Evolutionary conservation across 2,329 filamentous ascomycete species (phyloP), one percentile per base, ranked within the genome.

Genomic region (Diaporthe vaccinii): DNA sequence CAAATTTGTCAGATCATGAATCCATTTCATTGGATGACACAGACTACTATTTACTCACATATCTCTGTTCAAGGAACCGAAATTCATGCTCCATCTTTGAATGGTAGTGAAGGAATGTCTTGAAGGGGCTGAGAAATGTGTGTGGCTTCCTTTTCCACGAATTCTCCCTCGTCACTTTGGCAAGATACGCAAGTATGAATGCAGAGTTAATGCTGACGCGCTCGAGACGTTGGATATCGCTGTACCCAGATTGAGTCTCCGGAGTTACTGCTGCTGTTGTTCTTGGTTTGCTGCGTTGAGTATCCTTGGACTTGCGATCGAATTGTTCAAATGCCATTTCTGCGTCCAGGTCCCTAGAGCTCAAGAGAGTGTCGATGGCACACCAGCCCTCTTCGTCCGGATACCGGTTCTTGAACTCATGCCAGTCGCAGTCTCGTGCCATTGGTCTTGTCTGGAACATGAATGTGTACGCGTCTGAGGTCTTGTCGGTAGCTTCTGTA

Each of bases 61-160:
- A 53, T n/a, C 57, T 46, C 3, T 17, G n/a, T 49, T 59, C 0
- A 2, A 72, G 36, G 12, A 17, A 2, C 7, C 8, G 8, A 12
- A 41, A 59, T 6, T 74, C 61, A 5, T 58, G 9, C 28, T 69
- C 36, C 62, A 74, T 74, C 46, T 74, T 28, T 1, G 4, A 6
- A 31, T 74, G 62, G 15, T 55, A 46, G 22, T 74, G 39, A 12
- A 74, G 22, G 7, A 74, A 75, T 73, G 36, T n/a, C 10, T 67
- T 72, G 68, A 75, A 75, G 3, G 67, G 73, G 9, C 22, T 72
- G 10, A 75, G 39, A 25, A 72, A 75, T 6, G 73, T 75, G n/a
- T 72, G 57, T 1, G 73, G 57, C 59, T 72, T 72, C 4, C 9
- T 14, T 1, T 36, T n/a, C 68, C 57, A 62, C 17, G 71, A 55